Evolutionary conservation across 805 yeast genomes (phyloP), one percentile per base, ranked within the genome.

Genomic region (Saccharomycodes ludwigii): DNA sequence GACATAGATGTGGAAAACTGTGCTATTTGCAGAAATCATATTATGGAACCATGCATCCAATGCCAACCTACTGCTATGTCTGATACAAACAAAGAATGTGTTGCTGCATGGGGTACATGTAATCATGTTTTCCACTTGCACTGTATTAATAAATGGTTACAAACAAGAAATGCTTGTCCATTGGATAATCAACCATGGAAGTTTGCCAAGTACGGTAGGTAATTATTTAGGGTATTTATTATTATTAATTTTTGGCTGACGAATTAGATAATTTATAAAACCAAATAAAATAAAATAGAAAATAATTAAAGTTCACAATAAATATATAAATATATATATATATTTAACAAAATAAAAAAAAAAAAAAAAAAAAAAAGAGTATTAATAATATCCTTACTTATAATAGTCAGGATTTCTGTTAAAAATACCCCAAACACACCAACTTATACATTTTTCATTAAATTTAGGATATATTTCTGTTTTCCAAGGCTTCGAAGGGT

Each of bases 91-190:
- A 78, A 72, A 25, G 85, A 78, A 44, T 91, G 99, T 61, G 76
- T 81, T 26, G 91, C 95, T 7, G 97, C 96, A 3, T 85, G 96
- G 86, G 99, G 98, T 29, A 70, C 72, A 28, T 91, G 99, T 60
- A 86, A 84, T 46, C 99, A 91, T 54, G 95, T 95, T n/a, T 91
- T 91, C 70, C 99, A 91, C 53, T 65, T 85, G 58, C 99, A 91
- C 60, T 91, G 99, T 58, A 91, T 91, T 43, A 74, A 84, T 30
- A 73, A 94, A 45, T 91, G 98, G 98, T 71, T 88, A 43, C 79
- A 79, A 56, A 82, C 94, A 11, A 76, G 98, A 60, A 83, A 86
- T 39, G 94, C 85, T 15, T 91, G 99, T 66, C 99, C 99, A 1
- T 66, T 91, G 52, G 97, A 88, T 60, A 86, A 81, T 58, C 76